Base-by-base conservation (phyloP, 805 yeast genomes). In the Metschnikowia vanudenii region DNA sequence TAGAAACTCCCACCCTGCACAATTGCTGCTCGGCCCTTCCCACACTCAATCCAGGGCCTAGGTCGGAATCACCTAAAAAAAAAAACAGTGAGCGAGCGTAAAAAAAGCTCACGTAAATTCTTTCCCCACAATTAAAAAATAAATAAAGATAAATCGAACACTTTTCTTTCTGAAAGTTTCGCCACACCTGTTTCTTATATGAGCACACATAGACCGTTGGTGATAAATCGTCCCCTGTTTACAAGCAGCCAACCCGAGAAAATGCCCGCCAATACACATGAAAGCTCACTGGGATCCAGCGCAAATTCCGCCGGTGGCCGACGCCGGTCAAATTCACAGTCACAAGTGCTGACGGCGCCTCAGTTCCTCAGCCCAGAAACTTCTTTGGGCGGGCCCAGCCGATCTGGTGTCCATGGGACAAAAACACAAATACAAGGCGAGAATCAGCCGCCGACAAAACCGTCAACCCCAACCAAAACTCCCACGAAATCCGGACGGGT, bases 301-400 rank as follows among this genome's bases (percentile, higher is more conserved):
- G 24, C 24, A 4, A 20, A 20, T 20, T 20, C 24, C 13, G 7
- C 33, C 34, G 34, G 43, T 19, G 24, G 32, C 32, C 46, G 57
- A 37, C 57, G 63, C 47, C 54, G 76, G 43, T 68, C 75, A 19
- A 71, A 72, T 50, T 69, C 75, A 6, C 75, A 69, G 53, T 68
- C 74, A 6, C 75, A 71, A 45, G 75, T 67, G 37, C 45, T 69
- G 12, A 37, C 56, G 12, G 49, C 51, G 14, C 40, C 55, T 38
- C 46, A 46, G 38, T 33, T 51, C 26, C 34, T 53, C 34, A 45
- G 44, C 48, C 37, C 22, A 40, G 35, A 41, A 19, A 7, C 49
- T 24, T 18, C 26, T 13, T 36, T 33, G 14, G 22, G 17, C 16
- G 16, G 8, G 12, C 31, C 40, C 29, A 18, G 38, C 14, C 3